These are phyloP conservation scores for Nidularia pulvinata DNA, from an alignment of 768 basidiomycete genomes.

Conservation along the genomic window DNA sequence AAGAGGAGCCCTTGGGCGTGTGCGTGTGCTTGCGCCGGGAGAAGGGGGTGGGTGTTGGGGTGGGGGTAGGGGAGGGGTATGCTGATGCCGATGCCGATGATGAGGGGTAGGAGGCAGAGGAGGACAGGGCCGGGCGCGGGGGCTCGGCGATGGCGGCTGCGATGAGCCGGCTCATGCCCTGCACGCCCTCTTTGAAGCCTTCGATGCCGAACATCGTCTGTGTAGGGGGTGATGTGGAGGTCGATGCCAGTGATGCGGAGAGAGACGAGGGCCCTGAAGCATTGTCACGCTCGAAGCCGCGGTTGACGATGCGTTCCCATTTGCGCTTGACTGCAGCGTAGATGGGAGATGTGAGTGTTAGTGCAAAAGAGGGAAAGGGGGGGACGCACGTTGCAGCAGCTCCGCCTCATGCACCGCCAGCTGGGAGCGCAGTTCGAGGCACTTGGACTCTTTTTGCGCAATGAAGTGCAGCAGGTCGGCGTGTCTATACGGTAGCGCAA, in stretches of 20 bases:
- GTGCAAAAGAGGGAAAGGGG: not conserved
- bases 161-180: constrained; percentile 56
- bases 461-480: constrained; percentile 82
- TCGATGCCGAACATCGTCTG: constrained; percentile 27
- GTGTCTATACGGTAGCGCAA: constrained; percentile 46
- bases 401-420: constrained; percentile 74
- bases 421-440: constrained; percentile 78
- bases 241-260: constrained; percentile 5
- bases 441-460: constrained; percentile 85
- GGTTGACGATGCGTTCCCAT: constrained; percentile 81
- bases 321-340: constrained; percentile 64
- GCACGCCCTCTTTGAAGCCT: constrained; percentile 65
- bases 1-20: constrained; percentile 9
- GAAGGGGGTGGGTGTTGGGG: too few species aligned
- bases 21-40: too few species aligned
- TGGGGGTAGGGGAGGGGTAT: not conserved
- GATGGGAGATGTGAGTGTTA: not conserved
- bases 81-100: not conserved
- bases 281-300: constrained; percentile 42
- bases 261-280: constrained; percentile 7
- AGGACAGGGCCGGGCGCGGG: not conserved
- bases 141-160: constrained; percentile 26
- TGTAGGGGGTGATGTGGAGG: not conserved
- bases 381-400: constrained; percentile 53
- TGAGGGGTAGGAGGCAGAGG: not conserved